phyloP scores from a whole-genome alignment of 306 rosid species.

The Hylodesmum podocarpum region DNA sequence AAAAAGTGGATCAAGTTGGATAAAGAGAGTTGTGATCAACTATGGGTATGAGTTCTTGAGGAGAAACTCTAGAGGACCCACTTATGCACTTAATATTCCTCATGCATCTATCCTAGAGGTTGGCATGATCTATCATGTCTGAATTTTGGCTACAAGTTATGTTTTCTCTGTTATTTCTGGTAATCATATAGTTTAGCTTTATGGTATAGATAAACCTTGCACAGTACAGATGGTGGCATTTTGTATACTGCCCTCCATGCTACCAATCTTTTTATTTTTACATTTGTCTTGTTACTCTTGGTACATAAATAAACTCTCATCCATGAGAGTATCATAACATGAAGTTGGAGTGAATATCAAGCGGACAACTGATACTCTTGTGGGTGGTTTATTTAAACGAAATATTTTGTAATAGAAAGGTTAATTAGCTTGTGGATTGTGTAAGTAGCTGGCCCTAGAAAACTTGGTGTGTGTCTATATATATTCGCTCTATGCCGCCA shows the following conservation, averaged over 20 bases:
- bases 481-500: background rate
- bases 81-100: conserved; percentile 52
- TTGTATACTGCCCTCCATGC: background rate
- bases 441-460: background rate
- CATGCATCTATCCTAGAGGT: conserved; percentile 73
- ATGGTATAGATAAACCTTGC: background rate
- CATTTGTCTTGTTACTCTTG: background rate
- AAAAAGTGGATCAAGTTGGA: conserved; percentile 59
- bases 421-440: background rate
- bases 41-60: conserved; percentile 73
- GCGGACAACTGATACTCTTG: background rate
- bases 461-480: background rate
- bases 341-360: background rate
- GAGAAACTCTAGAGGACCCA: conserved; percentile 60
- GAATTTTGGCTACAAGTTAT: background rate
- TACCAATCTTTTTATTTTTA: background rate
- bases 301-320: conserved; percentile 23
- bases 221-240: background rate
- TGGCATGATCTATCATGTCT: conserved; percentile 75
- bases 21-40: conserved; percentile 52
- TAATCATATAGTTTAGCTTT: background rate
- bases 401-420: background rate
- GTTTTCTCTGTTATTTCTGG: no score
- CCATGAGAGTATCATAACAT: background rate
- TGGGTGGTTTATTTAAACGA: background rate